Percentiles rank a stretch among this genome's conserved stretches.
These are phyloP conservation scores for Tinospora cordifolia DNA, from an alignment of 164 flowering plant genomes.

Conservation along the genomic window DNA sequence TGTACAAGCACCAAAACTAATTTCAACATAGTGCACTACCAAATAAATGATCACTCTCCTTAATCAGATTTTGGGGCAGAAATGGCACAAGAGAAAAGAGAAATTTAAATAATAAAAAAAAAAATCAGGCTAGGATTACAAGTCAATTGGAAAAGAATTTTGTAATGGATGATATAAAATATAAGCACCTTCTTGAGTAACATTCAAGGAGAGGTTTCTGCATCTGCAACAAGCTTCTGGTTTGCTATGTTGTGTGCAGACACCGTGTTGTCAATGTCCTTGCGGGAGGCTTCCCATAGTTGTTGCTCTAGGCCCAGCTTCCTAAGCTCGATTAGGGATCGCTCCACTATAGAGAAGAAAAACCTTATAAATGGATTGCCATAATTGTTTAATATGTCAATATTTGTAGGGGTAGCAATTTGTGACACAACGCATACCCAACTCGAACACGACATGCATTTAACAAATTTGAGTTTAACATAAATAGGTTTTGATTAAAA, in stretches of 20 bases:
- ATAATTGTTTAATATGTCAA: no score
- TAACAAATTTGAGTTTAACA: no score
- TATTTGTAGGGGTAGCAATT: no score
- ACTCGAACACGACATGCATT: no score
- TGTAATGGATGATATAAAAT: neutral
- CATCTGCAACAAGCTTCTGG: slow-evolving; percentile 1
- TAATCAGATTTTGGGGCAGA: neutral
- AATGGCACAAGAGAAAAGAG: neutral
- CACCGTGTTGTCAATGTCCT: slow-evolving; percentile 48
- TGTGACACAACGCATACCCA: no score
- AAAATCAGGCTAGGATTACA: neutral
- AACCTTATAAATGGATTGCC: neutral
- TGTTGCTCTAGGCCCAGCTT: slow-evolving; percentile 84
- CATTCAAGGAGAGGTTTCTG: slow-evolving; percentile 9
- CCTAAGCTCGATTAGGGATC: slow-evolving; percentile 70
- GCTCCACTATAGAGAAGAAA: slow-evolving; percentile 37
- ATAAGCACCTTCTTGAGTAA: slow-evolving; percentile 9
- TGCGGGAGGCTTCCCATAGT: slow-evolving; percentile 94
- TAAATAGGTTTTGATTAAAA: no score
- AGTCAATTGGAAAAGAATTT: neutral
- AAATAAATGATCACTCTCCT: no score
- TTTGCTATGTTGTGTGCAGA: slow-evolving; percentile 1
- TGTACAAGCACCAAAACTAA: no score
- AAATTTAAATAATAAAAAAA: neutral
- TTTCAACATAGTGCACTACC: no score